Evolutionary conservation across 768 basidiomycete genomes (phyloP).

Genomic region (Panaeolus papilionaceus): DNA sequence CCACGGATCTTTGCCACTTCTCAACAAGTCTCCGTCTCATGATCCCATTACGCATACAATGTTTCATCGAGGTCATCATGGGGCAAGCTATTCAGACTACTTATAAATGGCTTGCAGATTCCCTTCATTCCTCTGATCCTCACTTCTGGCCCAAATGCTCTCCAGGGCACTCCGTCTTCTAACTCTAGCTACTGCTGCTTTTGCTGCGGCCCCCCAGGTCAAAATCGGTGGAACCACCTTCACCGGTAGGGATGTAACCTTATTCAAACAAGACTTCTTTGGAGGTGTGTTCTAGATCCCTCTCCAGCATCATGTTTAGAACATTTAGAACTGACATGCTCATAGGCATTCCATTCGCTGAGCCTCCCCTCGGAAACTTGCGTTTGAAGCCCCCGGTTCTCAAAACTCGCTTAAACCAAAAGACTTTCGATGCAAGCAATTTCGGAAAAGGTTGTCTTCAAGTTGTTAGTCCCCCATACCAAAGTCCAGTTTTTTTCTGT

Average conservation of each 20-base stretch:
- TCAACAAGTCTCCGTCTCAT: not conserved
- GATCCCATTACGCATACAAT: not conserved
- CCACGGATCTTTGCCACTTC: constrained; percentile 1
- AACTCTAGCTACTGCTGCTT: not conserved
- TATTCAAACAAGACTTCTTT: constrained; percentile 51
- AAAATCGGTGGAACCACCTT: constrained; percentile 45
- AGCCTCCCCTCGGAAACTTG: constrained; percentile 55
- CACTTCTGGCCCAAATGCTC: not conserved
- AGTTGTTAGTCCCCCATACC: constrained; percentile 34
- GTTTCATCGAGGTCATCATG: not conserved
- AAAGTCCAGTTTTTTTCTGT: not conserved
- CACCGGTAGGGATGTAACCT: constrained; percentile 40
- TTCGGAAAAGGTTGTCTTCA: constrained; percentile 59
- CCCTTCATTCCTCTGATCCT: not conserved
- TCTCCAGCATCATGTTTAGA: not conserved
- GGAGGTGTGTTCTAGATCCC: constrained; percentile 40
- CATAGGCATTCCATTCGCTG: constrained; percentile 58
- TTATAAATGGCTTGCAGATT: not conserved
- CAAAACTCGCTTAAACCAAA: constrained; percentile 41
- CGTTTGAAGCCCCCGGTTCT: constrained; percentile 53
- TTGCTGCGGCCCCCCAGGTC: constrained; percentile 39
- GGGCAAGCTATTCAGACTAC: not conserved
- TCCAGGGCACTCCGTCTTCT: not conserved
- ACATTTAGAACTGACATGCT: not conserved
- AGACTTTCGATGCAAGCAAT: constrained; percentile 50